A percentile compares a stretch with the other conserved stretches of the same genome.
Evolutionary conservation across 257 asterid species (phyloP).

Genomic region (Solanum phureja): DNA sequence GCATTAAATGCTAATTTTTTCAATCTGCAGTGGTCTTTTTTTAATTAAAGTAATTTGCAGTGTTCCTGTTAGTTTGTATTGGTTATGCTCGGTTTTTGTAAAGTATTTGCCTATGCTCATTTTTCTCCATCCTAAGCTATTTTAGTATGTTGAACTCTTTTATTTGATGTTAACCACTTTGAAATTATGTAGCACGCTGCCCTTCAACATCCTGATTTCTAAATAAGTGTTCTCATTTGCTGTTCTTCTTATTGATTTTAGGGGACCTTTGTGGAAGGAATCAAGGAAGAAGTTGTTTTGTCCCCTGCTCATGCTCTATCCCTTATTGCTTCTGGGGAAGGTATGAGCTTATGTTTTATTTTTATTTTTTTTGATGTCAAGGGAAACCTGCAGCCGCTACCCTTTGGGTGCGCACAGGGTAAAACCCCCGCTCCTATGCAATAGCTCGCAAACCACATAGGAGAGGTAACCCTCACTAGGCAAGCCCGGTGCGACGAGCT

Average conservation of each 20-base stretch:
- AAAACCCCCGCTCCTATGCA: too few relatives aligned
- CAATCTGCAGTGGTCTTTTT: not conserved
- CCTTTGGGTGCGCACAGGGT: too few relatives aligned
- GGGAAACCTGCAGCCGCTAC: too few relatives aligned
- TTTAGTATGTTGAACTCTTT: not conserved
- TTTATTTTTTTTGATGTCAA: too few relatives aligned
- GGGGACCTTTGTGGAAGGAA: constrained; percentile 98
- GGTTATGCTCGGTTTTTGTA: not conserved
- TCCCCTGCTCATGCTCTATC: constrained; percentile 99
- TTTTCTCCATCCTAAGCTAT: not conserved
- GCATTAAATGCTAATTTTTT: not conserved
- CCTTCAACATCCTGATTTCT: not conserved
- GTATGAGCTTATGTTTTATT: constrained; percentile 13
- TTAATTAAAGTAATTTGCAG: not conserved
- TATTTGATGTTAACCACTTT: not conserved
- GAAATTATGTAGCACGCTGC: not conserved
- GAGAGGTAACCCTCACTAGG: too few relatives aligned
- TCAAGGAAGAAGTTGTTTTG: constrained; percentile 91
- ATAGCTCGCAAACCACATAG: too few relatives aligned
- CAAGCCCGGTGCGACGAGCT: too few relatives aligned
- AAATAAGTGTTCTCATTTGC: not conserved
- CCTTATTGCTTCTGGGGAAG: constrained; percentile 99
- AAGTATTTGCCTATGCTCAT: not conserved
- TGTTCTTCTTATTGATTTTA: constrained; percentile 7
- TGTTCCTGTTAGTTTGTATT: not conserved